These are phyloP conservation scores for Cladosporium sp. DNA, from an alignment of 2,329 filamentous ascomycete species.

Conservation along the genomic window DNA sequence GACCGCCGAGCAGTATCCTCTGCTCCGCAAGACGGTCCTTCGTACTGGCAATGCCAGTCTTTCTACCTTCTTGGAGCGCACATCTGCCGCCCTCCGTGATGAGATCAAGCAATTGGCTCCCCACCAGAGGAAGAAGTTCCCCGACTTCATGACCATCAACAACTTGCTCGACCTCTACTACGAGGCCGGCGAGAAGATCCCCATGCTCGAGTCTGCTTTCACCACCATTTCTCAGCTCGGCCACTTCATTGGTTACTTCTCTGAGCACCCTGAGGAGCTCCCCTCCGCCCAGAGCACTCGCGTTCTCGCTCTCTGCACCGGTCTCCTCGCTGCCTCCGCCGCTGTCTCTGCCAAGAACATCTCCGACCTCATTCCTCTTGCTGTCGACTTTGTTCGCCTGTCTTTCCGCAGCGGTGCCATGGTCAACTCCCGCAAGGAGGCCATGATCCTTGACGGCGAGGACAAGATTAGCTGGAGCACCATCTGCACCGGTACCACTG, in stretches of 20 bases:
- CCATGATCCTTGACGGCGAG: constrained; percentile 54
- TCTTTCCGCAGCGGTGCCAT: constrained; percentile 63
- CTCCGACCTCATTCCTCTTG: constrained; percentile 61
- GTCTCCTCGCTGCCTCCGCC: constrained; percentile 67
- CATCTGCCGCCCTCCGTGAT: constrained; percentile 57
- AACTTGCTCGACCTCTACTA: constrained; percentile 67
- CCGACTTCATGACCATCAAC: constrained; percentile 62
- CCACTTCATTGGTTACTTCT: constrained; percentile 66
- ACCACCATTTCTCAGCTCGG: constrained; percentile 65
- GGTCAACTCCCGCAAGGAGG: constrained; percentile 45
- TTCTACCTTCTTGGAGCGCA: constrained; percentile 62
- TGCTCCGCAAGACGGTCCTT: constrained; percentile 53
- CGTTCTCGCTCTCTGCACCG: constrained; percentile 67
- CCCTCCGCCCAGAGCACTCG: constrained; percentile 51
- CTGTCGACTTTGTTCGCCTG: constrained; percentile 63
- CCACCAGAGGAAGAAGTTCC: constrained; percentile 59
- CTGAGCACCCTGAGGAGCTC: constrained; percentile 55
- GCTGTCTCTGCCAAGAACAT: constrained; percentile 64
- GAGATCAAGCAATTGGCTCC: constrained; percentile 60
- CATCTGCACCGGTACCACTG: constrained; percentile 59
- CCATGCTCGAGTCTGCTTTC: constrained; percentile 64
- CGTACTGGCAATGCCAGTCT: constrained; percentile 59
- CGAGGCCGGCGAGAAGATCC: constrained; percentile 56
- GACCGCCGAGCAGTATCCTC: constrained; percentile 65
- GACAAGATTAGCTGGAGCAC: constrained; percentile 67